phyloP scores from a whole-genome alignment of 1,284 basidiomycete genomes.

The Spongispora temasekensis region DNA sequence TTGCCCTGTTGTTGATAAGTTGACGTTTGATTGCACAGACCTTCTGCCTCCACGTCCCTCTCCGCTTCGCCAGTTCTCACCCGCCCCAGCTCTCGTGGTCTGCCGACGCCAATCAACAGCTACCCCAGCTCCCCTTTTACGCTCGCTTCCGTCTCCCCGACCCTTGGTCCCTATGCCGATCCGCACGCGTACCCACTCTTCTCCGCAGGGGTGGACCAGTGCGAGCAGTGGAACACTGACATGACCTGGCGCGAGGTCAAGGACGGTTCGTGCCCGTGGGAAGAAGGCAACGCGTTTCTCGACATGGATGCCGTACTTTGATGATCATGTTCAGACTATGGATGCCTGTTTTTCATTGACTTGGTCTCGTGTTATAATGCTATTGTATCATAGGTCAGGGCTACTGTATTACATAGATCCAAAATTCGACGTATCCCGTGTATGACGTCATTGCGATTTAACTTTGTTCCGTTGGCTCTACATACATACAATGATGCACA shows the following conservation, averaged over 20 bases:
- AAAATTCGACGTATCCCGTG: no score
- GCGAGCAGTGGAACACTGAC: background rate
- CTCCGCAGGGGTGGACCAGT: background rate
- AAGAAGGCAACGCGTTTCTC: background rate
- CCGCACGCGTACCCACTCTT: background rate
- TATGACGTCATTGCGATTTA: no score
- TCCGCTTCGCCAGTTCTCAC: slow-evolving; percentile 7
- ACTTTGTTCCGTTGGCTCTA: no score
- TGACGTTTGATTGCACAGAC: background rate
- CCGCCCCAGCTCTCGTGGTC: slow-evolving; percentile 1
- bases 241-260: background rate
- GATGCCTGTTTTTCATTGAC: background rate
- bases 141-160: background rate
- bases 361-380: background rate
- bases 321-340: background rate
- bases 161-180: background rate
- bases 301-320: background rate
- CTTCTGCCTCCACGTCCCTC: slow-evolving; percentile 4
- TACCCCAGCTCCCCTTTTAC: slow-evolving; percentile 2
- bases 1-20: background rate
- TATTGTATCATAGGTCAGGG: no score
- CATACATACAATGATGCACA: no score
- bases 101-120: slow-evolving; percentile 9
- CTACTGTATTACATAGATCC: no score
- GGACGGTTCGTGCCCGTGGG: background rate